Conservation (phyloP, 2,329 filamentous ascomycete genomes). For the Cadophora luteo-olivacea region DNA sequence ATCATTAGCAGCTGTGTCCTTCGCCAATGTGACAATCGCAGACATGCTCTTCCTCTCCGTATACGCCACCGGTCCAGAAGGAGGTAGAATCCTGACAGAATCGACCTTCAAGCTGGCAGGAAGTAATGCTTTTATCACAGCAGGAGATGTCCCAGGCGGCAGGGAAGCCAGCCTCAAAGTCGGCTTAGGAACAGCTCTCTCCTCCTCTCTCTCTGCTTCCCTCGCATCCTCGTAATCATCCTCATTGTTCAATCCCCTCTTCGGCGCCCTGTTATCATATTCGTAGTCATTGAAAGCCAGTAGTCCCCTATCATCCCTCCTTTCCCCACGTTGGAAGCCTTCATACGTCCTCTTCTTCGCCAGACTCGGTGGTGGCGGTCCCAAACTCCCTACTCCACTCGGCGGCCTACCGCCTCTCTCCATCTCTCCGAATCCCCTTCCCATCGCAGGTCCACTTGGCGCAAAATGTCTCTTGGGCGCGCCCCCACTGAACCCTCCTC, state of each 20-base stretch:
- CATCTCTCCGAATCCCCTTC: constrained; percentile 34
- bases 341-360: constrained; percentile 62
- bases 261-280: constrained; percentile 35
- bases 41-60: constrained; percentile 74
- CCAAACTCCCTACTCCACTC: constrained; percentile 68
- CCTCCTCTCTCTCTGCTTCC: constrained; percentile 55
- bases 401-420: constrained; percentile 48
- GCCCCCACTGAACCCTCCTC: constrained; percentile 40
- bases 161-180: constrained; percentile 67
- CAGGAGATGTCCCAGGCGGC: constrained; percentile 64
- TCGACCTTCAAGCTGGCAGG: constrained; percentile 70
- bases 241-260: constrained; percentile 39
- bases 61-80: constrained; percentile 53
- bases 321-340: constrained; percentile 48
- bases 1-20: constrained; percentile 81
- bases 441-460: constrained; percentile 38
- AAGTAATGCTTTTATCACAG: constrained; percentile 65
- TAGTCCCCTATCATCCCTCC: constrained; percentile 43
- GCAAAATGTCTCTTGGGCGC: constrained; percentile 69
- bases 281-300: constrained; percentile 45
- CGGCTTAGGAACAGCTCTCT: constrained; percentile 62
- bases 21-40: constrained; percentile 81
- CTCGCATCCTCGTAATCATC: constrained; percentile 51
- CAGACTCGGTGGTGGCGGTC: constrained; percentile 56
- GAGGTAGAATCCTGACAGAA: constrained; percentile 72